Evolutionary conservation across 768 basidiomycete species (phyloP).

Genomic region (Mycena maculata): DNA sequence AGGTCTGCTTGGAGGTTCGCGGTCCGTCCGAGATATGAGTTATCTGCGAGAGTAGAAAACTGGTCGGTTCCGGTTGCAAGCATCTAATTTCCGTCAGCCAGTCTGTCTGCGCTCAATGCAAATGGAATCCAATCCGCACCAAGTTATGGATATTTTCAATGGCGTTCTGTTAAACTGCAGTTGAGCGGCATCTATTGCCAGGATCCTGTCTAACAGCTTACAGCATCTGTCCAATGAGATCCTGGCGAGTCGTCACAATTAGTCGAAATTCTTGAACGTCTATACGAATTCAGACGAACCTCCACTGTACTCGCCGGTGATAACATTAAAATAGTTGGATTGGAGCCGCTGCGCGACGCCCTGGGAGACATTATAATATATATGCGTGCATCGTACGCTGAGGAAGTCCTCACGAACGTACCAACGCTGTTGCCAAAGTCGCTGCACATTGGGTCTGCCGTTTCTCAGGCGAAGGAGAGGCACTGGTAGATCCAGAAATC

Average conservation of each 20-base stretch:
- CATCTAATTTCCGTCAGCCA: constrained; percentile 46
- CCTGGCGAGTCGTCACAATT: neutral
- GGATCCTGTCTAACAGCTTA: constrained; percentile 32
- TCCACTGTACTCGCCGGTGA: constrained; percentile 55
- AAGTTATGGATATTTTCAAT: constrained; percentile 68
- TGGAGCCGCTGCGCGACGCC: constrained; percentile 50
- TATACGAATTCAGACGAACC: constrained; percentile 43
- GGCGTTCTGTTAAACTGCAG: constrained; percentile 55
- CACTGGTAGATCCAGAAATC: constrained; percentile 6
- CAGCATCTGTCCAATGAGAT: constrained; percentile 67
- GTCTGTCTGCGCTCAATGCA: too few species aligned
- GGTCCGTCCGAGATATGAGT: constrained; percentile 57
- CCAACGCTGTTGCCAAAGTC: constrained; percentile 17
- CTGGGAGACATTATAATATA: too few species aligned
- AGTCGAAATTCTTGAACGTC: neutral
- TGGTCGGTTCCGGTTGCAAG: constrained; percentile 57
- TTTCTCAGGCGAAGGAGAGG: constrained; percentile 16
- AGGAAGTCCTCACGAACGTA: neutral
- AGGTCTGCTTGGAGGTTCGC: constrained; percentile 45
- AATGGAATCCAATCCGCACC: neutral
- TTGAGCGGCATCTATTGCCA: neutral
- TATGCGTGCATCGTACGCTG: neutral
- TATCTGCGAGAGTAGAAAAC: constrained; percentile 54
- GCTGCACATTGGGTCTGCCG: constrained; percentile 15
- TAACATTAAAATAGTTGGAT: constrained; percentile 53